Evolutionary conservation across 2,329 filamentous ascomycete genomes (phyloP).

Genomic region (Escovopsis sp.): DNA sequence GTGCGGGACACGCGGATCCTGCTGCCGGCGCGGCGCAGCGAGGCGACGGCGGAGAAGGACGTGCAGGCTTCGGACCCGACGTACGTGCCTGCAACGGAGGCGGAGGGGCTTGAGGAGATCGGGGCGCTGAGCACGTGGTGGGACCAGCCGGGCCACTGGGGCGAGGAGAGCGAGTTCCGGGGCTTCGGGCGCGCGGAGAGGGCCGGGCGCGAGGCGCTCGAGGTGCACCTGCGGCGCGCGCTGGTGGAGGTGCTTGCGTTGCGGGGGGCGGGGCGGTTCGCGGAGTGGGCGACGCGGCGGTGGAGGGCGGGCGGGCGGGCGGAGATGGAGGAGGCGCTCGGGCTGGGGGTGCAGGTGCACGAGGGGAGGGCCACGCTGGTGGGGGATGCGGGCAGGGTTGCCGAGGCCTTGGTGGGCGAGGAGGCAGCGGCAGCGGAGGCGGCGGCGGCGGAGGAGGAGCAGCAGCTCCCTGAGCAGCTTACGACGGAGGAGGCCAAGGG

Average conservation of each 20-base stretch:
- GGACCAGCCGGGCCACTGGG: constrained; percentile 39
- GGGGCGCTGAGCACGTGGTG: constrained; percentile 37
- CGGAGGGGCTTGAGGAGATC: constrained; percentile 32
- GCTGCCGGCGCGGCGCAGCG: constrained; percentile 19
- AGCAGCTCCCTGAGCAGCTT: neutral
- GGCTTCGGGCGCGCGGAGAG: constrained; percentile 20
- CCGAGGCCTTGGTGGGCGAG: constrained; percentile 18
- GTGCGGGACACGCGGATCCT: constrained; percentile 17
- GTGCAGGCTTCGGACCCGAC: constrained; percentile 15
- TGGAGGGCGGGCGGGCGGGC: constrained; percentile 18
- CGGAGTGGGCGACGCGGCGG: constrained; percentile 19
- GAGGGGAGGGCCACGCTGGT: constrained; percentile 22
- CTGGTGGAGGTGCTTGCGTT: constrained; percentile 37
- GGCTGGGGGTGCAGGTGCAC: constrained; percentile 23
- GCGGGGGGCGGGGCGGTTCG: constrained; percentile 16
- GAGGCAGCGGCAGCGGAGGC: constrained; percentile 11
- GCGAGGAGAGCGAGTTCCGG: constrained; percentile 26
- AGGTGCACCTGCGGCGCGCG: constrained; percentile 34
- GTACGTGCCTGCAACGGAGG: constrained; percentile 33
- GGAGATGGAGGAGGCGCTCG: constrained; percentile 21
- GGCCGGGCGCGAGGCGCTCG: constrained; percentile 26
- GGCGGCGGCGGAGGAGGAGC: constrained; percentile 10
- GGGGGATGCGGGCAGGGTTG: constrained; percentile 22
- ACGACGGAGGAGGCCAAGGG: constrained; percentile 26
- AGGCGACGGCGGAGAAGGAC: constrained; percentile 20